These are phyloP conservation scores for Candida anglica DNA, from an alignment of 805 yeast genomes.

Conservation along the genomic window DNA sequence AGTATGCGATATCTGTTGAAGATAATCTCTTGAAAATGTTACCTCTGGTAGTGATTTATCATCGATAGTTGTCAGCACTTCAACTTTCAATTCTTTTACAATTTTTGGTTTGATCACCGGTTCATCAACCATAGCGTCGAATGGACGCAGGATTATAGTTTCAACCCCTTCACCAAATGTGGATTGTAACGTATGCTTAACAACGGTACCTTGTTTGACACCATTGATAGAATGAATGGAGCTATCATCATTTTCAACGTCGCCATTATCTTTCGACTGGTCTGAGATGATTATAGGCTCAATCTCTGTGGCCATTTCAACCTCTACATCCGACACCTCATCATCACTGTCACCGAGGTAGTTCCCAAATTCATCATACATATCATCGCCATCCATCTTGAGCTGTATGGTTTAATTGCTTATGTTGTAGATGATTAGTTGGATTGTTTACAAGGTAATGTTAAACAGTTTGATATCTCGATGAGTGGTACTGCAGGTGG, in stretches of 20 bases:
- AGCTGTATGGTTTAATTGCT: too few species aligned
- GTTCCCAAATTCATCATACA: conserved; percentile 83
- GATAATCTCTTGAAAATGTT: conserved; percentile 58
- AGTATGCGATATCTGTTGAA: conserved; percentile 41
- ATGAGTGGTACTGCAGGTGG: too few species aligned
- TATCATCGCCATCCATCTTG: conserved; percentile 55
- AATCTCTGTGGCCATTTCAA: conserved; percentile 6
- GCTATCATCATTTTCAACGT: conserved; percentile 19
- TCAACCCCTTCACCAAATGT: conserved; percentile 64
- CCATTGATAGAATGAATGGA: conserved; percentile 8
- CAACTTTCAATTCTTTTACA: conserved; percentile 42
- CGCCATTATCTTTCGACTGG: conserved; percentile 6
- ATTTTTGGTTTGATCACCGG: conserved; percentile 62
- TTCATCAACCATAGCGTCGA: conserved; percentile 28
- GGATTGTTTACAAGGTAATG: too few species aligned
- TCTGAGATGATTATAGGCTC: conserved; percentile 6
- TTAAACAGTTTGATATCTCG: too few species aligned
- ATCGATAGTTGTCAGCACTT: conserved; percentile 5
- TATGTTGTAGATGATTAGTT: too few species aligned
- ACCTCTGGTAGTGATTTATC: conserved; percentile 50
- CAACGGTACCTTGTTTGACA: conserved; percentile 1
- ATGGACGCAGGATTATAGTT: conserved; percentile 46
- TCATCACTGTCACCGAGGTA: conserved; percentile 51
- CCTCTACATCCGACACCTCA: conserved; percentile 30
- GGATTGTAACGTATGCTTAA: conserved; percentile 26